Percentiles rank a stretch among this genome's conserved stretches.
Evolutionary conservation across 192 early-diverging fungal genomes (phyloP).

Genomic region (Piromyces finnis): DNA sequence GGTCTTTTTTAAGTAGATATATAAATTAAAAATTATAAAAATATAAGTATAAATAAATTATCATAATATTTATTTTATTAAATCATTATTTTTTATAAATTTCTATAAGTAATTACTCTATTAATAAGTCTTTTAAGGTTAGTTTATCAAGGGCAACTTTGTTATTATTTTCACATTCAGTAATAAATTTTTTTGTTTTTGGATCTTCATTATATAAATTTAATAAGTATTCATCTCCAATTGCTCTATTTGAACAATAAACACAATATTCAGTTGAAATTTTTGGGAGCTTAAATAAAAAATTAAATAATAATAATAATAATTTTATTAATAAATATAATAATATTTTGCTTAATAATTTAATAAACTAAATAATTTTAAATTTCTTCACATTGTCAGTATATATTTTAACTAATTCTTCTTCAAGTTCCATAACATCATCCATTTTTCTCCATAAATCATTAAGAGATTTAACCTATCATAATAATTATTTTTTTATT

Average conservation of each 20-base stretch:
- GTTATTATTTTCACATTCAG: neutral
- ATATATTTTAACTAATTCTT: neutral
- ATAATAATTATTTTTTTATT: too few species aligned
- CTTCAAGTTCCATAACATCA: neutral
- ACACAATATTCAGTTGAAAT: neutral
- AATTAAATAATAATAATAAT: too few species aligned
- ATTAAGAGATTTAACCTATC: neutral
- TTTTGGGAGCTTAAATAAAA: neutral
- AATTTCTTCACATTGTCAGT: neutral
- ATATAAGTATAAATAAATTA: too few species aligned
- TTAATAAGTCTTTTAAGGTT: neutral
- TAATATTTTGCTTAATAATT: too few species aligned
- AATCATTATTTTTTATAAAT: too few species aligned
- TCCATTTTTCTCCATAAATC: neutral
- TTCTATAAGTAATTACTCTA: neutral
- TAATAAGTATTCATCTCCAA: neutral
- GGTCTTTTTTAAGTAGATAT: neutral
- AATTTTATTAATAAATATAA: too few species aligned
- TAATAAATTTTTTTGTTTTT: neutral
- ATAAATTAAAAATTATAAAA: too few species aligned
- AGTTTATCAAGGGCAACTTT: neutral
- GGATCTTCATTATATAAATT: neutral
- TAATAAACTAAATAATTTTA: too few species aligned
- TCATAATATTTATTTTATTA: too few species aligned
- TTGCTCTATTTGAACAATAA: neutral